Conservation (phyloP, 176 grass and related monocot species). For the Oryza meyeriana region DNA sequence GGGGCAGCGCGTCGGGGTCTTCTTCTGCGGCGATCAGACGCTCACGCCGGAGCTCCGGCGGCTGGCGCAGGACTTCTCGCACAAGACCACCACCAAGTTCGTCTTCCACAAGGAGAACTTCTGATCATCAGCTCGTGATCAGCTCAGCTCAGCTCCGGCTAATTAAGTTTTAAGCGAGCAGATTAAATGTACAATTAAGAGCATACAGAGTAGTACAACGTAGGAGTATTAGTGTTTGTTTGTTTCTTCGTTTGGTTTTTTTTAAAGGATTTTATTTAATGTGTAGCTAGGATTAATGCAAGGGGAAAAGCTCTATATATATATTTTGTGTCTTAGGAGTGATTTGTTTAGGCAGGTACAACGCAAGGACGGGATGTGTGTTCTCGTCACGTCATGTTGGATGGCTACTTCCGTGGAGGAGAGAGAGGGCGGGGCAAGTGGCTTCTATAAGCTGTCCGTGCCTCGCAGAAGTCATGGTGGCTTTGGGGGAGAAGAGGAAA, state of each 20-base stretch:
- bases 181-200: background rate
- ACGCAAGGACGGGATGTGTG: no score
- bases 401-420: no score
- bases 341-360: no score
- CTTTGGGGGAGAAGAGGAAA: no score
- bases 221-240: background rate
- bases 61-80: conserved; percentile 73
- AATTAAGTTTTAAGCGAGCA: background rate
- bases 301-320: no score
- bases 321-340: no score
- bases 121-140: conserved; percentile 8
- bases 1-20: conserved; percentile 69
- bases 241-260: background rate
- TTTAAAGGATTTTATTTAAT: background rate
- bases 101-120: conserved; percentile 99
- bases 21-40: conserved; percentile 84
- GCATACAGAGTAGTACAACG: no score
- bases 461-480: no score
- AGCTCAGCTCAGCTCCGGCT: background rate
- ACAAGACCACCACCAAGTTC: conserved; percentile 87
- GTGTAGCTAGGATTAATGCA: background rate
- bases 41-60: conserved; percentile 63
- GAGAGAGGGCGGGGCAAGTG: no score
- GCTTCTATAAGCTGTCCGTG: no score
- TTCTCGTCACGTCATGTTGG: no score